Evolutionary conservation across 2,329 filamentous ascomycete species (phyloP), one percentile per base, ranked within the genome.

Genomic region (Cryphonectria nitschkei): DNA sequence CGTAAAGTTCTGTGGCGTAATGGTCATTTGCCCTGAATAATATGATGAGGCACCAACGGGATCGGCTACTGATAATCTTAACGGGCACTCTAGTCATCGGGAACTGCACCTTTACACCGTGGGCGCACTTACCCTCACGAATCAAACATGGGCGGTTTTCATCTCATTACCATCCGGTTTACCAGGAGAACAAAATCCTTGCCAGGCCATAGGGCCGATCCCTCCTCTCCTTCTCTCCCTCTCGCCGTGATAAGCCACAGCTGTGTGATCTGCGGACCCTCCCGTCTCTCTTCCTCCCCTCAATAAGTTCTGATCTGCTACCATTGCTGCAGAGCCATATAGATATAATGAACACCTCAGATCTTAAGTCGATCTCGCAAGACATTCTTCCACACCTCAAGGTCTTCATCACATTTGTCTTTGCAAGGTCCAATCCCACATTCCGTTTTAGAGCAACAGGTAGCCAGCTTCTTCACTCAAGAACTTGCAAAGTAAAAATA

Each of bases 191-290:
- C 6, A n/a, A 50, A 3, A 50, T n/a, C 46, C 14, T 41, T n/a
- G 46, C 37, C 19, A 39, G 34, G 34, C 19, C n/a, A 26, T 8
- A 19, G 22, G 13, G 60, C 34, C 22, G 19, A 41, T 62, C 60
- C 16, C 16, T 34, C 29, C 54, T 34, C 26, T 43, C 39, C 29
- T 9, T 26, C 34, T 34, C 58, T 37, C 61, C 6, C 19, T 14
- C 19, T 19, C 46, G 29, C 14, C 41, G 16, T 56, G 46, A 65
- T 52, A 22, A 8, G 46, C 64, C 29, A 32, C 64, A 5, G 22
- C 16, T 37, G 46, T 65, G 34, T 34, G 64, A 65, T 65, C 64
- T 39, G 46, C 64, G 22, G 16, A 22, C 58, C 46, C 37, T 39
- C 6, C 39, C 13, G 11, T 16, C 41, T 43, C 41, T 43, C 19